Evolutionary conservation across 2,329 filamentous ascomycete species (phyloP).

Genomic region (Coniochaeta sp.): DNA sequence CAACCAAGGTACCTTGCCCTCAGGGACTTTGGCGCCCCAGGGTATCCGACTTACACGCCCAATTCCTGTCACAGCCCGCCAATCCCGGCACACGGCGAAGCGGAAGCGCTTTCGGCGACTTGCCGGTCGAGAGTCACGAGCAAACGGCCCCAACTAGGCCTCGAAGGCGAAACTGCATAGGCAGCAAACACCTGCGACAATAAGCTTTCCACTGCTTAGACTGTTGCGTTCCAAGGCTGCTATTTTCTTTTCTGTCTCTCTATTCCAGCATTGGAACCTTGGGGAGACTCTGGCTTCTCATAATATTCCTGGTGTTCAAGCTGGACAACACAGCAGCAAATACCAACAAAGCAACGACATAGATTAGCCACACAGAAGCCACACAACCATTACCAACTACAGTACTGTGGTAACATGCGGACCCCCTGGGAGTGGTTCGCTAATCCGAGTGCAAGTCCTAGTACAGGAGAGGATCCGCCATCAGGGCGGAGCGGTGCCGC

Average conservation of each 20-base stretch:
- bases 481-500: conserved; percentile 3
- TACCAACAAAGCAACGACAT: background rate
- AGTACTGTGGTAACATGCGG: no score
- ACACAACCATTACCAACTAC: no score
- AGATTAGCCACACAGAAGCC: background rate
- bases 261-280: background rate
- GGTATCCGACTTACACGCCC: background rate
- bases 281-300: no score
- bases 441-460: background rate
- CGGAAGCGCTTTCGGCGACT: background rate
- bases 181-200: background rate
- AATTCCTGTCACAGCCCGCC: background rate
- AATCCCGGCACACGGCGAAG: background rate
- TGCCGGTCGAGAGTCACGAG: background rate
- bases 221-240: background rate
- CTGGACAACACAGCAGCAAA: background rate
- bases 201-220: background rate
- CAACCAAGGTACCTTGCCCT: background rate
- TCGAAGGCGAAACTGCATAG: background rate
- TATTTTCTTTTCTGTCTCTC: background rate
- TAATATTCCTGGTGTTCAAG: background rate
- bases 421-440: background rate
- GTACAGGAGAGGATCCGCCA: conserved; percentile 1
- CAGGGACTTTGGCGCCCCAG: no score
- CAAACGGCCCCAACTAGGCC: background rate